These are phyloP conservation scores for Cryptococcus hybrid DNA, from an alignment of 1,284 basidiomycete species.

Conservation along the genomic window DNA sequence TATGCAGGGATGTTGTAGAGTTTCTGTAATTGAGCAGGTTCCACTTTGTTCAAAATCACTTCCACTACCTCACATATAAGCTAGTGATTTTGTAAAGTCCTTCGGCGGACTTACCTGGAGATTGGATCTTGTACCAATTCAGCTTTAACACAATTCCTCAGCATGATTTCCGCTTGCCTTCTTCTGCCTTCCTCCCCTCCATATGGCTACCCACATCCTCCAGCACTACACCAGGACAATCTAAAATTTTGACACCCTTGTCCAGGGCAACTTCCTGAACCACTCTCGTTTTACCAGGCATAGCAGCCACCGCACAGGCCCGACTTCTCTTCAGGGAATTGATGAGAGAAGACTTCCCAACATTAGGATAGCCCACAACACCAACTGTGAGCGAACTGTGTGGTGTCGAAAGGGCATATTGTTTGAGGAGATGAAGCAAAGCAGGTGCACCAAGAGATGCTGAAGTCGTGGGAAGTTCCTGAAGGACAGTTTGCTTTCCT, in stretches of 20 bases:
- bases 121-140: slow-evolving; percentile 91
- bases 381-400: slow-evolving; percentile 80
- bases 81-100: neutral
- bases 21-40: slow-evolving; percentile 65
- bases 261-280: slow-evolving; percentile 91
- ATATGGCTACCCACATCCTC: slow-evolving; percentile 60
- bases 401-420: slow-evolving; percentile 71
- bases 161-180: slow-evolving; percentile 66
- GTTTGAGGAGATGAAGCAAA: slow-evolving; percentile 84
- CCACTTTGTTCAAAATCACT: slow-evolving; percentile 73
- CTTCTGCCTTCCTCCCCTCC: slow-evolving; percentile 55
- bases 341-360: slow-evolving; percentile 93
- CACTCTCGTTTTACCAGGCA: slow-evolving; percentile 91
- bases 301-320: slow-evolving; percentile 87
- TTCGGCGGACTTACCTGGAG: slow-evolving; percentile 58
- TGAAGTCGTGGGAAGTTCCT: slow-evolving; percentile 62
- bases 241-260: slow-evolving; percentile 85
- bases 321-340: slow-evolving; percentile 90
- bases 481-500: slow-evolving; percentile 46
- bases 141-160: slow-evolving; percentile 91
- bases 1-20: slow-evolving; percentile 78
- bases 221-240: slow-evolving; percentile 89
- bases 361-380: slow-evolving; percentile 95
- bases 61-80: slow-evolving; percentile 62
- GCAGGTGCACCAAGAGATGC: slow-evolving; percentile 57